Evolutionary conservation across 306 rosid species (phyloP), one percentile per base, ranked within the genome.

Genomic region (Cicer yamashitae): DNA sequence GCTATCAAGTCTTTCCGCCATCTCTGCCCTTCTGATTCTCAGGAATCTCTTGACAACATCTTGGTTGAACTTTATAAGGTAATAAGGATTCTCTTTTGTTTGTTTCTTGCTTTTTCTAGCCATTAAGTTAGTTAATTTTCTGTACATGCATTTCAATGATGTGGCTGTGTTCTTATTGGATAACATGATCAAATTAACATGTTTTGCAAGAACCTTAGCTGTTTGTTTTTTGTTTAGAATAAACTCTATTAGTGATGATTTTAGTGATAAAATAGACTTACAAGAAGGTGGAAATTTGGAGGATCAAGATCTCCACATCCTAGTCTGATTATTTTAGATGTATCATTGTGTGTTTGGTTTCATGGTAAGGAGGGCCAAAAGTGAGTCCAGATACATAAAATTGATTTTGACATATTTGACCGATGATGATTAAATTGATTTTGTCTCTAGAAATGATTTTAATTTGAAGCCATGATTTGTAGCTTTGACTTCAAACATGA

Each of bases 1-100:
- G 97, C 98, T 6, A 94, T 91, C 62, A 90, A 82, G 62, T 94
- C 98, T 20, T 94, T 94, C 10, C 91, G 96, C n/a, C 93, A 87
- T 89, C 92, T 89, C 40, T 94, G 97, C 73, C 89, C 93, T 11
- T 51, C 71, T 39, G 96, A 90, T 41, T 81, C 98, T 71, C 98
- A 90, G 81, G 98, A 91, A 82, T 94, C 98, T 74, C 78, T 94
- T 1, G 96, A 94, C 82, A 94, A 94, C 83, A 90, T 91, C 53
- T 67, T 94, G 61, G 89, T 91, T 69, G 97, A 94, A 74, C 79
- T 94, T 57, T 94, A 85, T 83, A 94, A 94, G 98, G 98, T 88
- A 73, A 76, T 17, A 70, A 66, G 7, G 38, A 3, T 50, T 37
- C 50, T 56, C 14, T 51, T 74, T 13, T 60, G 25, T 50, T 52